Evolutionary conservation across 2,329 filamentous ascomycete genomes (phyloP).

Genomic region (Rutstroemia sp.): DNA sequence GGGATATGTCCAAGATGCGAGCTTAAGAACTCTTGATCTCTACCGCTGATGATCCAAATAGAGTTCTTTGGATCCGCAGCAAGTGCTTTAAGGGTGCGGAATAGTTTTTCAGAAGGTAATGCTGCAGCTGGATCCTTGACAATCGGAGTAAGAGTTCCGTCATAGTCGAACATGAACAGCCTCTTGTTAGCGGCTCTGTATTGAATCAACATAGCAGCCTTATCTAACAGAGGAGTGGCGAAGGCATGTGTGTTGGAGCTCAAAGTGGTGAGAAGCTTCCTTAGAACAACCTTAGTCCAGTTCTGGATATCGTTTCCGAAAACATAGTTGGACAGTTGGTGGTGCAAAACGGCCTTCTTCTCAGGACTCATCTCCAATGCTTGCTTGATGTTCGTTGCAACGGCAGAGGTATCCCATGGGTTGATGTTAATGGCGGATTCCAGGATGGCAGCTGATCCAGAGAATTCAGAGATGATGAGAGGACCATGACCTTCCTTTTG

Average conservation of each 20-base stretch:
- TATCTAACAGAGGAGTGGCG: constrained; percentile 76
- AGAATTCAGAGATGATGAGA: constrained; percentile 92
- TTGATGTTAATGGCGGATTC: constrained; percentile 90
- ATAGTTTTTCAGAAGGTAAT: constrained; percentile 76
- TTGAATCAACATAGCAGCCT: constrained; percentile 59
- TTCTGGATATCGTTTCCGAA: constrained; percentile 77
- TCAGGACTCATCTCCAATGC: constrained; percentile 69
- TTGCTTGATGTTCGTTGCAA: constrained; percentile 74
- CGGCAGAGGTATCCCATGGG: constrained; percentile 83
- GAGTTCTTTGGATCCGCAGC: constrained; percentile 74
- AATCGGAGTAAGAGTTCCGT: constrained; percentile 92
- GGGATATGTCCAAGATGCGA: constrained; percentile 89
- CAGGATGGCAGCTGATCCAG: constrained; percentile 81
- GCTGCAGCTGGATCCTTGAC: constrained; percentile 86
- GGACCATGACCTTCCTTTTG: constrained; percentile 82
- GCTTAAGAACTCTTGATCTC: constrained; percentile 84
- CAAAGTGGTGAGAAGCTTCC: constrained; percentile 72
- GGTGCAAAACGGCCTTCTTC: constrained; percentile 61
- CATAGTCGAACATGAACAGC: constrained; percentile 98
- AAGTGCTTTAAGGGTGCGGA: constrained; percentile 70
- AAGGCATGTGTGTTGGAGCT: constrained; percentile 67
- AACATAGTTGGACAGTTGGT: constrained; percentile 73
- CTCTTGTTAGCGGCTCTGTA: constrained; percentile 72
- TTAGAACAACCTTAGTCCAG: constrained; percentile 77
- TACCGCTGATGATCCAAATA: constrained; percentile 98